Percentiles rank a stretch among this genome's conserved stretches.
phyloP scores from a whole-genome alignment of 1,284 basidiomycete species.

The Papiliotrema fonsecae region DNA sequence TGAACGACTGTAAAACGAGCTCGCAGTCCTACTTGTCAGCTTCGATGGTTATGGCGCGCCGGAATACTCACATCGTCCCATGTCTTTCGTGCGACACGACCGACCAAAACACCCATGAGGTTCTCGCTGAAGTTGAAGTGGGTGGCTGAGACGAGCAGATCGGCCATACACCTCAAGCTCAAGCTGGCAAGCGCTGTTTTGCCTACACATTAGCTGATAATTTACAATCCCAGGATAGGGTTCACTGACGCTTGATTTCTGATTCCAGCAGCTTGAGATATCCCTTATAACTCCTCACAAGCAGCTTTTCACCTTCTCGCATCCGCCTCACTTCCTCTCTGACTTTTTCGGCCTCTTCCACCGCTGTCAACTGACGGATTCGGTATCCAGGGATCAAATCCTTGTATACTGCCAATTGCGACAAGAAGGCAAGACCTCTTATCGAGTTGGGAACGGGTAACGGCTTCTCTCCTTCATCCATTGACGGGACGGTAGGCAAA shows the following conservation, averaged over 20 bases:
- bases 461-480: slow-evolving; percentile 56
- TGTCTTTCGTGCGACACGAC: slow-evolving; percentile 73
- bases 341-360: slow-evolving; percentile 88
- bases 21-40: slow-evolving; percentile 60
- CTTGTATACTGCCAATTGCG: slow-evolving; percentile 89
- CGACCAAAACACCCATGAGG: slow-evolving; percentile 81
- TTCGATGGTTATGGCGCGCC: neutral
- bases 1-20: slow-evolving; percentile 73
- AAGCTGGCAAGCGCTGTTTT: slow-evolving; percentile 67
- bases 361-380: slow-evolving; percentile 83
- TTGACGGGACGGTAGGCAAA: slow-evolving; percentile 62
- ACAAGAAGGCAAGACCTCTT: slow-evolving; percentile 81
- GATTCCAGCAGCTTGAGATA: slow-evolving; percentile 80
- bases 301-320: slow-evolving; percentile 94
- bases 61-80: slow-evolving; percentile 70
- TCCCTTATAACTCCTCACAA: slow-evolving; percentile 81
- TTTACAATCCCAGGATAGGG: neutral
- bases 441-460: slow-evolving; percentile 75
- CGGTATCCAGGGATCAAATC: slow-evolving; percentile 78
- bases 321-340: slow-evolving; percentile 85
- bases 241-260: slow-evolving; percentile 71
- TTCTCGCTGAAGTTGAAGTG: slow-evolving; percentile 98
- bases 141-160: slow-evolving; percentile 71
- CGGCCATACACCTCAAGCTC: slow-evolving; percentile 80
- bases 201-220: slow-evolving; percentile 49